phyloP scores from a whole-genome alignment of 495 filamentous ascomycete genomes.

The Thozetella sp. region DNA sequence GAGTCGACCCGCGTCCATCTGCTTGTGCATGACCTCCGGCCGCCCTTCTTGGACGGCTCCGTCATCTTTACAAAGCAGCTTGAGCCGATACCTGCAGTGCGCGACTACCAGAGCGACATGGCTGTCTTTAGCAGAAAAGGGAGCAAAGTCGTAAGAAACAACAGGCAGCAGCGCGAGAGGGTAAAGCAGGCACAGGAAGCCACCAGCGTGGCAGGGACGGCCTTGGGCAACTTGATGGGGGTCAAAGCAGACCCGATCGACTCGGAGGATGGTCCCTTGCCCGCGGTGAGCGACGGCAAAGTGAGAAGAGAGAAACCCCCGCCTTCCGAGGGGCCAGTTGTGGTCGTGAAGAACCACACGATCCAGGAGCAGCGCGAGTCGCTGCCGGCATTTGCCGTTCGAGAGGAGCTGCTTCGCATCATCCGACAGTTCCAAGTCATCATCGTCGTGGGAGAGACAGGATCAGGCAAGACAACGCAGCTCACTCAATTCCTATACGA shows the following conservation, averaged over 20 bases:
- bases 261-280: conserved; percentile 61
- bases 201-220: conserved; percentile 90
- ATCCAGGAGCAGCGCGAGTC: conserved; percentile 91
- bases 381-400: conserved; percentile 93
- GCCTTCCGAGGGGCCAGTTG: neutral
- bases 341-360: conserved; percentile 84
- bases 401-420: conserved; percentile 91
- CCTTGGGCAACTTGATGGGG: conserved; percentile 91
- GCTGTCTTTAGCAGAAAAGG: conserved; percentile 97
- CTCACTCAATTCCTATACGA: conserved; percentile 94
- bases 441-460: conserved; percentile 95
- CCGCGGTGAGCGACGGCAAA: conserved; percentile 73
- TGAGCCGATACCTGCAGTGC: conserved; percentile 90
- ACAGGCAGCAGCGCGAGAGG: conserved; percentile 87
- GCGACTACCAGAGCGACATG: conserved; percentile 98
- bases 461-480: conserved; percentile 96
- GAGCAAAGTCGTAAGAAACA: conserved; percentile 89
- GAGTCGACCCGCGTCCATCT: conserved; percentile 90
- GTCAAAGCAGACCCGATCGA: conserved; percentile 94
- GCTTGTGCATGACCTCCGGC: conserved; percentile 90
- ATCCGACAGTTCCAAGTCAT: conserved; percentile 97
- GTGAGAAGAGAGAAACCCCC: conserved; percentile 23
- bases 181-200: conserved; percentile 95
- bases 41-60: conserved; percentile 93
- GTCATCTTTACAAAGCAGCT: conserved; percentile 97